phyloP scores from a whole-genome alignment of 441 rosid species.

The Gossypium gossypioides region DNA sequence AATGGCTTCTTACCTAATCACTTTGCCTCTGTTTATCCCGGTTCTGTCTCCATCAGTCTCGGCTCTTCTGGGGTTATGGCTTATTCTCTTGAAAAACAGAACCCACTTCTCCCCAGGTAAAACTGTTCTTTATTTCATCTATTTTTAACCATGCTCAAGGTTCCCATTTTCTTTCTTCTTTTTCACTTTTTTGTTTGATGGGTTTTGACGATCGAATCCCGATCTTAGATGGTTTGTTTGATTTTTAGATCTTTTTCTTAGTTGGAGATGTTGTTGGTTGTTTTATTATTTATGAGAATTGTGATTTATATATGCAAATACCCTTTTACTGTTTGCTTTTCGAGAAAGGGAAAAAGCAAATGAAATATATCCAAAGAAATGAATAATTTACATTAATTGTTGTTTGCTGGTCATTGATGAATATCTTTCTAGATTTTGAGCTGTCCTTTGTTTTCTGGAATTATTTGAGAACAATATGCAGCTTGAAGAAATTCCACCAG shows the following conservation, averaged over 20 bases:
- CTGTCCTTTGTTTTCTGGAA: neutral
- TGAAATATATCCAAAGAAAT: neutral
- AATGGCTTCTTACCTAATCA: slow-evolving; percentile 56
- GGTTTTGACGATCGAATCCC: neutral
- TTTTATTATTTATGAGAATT: neutral
- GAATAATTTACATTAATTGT: neutral
- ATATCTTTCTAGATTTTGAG: neutral
- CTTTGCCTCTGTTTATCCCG: slow-evolving; percentile 42
- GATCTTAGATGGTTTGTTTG: neutral
- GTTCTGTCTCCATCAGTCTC: slow-evolving; percentile 55
- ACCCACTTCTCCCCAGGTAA: slow-evolving; percentile 82
- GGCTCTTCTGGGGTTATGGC: slow-evolving; percentile 68
- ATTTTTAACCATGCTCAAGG: neutral
- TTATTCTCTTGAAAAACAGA: slow-evolving; percentile 59
- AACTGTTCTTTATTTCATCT: neutral
- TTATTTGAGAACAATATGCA: neutral
- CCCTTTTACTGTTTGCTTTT: neutral
- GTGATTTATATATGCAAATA: no score
- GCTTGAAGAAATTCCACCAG: neutral
- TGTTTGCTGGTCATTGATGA: neutral
- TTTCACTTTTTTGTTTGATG: neutral
- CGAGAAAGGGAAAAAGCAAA: neutral
- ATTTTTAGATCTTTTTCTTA: neutral
- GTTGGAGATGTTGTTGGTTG: neutral
- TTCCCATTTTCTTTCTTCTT: neutral